Base-by-base conservation (phyloP, 768 basidiomycete species). In the Rhizopogon vulgaris region DNA sequence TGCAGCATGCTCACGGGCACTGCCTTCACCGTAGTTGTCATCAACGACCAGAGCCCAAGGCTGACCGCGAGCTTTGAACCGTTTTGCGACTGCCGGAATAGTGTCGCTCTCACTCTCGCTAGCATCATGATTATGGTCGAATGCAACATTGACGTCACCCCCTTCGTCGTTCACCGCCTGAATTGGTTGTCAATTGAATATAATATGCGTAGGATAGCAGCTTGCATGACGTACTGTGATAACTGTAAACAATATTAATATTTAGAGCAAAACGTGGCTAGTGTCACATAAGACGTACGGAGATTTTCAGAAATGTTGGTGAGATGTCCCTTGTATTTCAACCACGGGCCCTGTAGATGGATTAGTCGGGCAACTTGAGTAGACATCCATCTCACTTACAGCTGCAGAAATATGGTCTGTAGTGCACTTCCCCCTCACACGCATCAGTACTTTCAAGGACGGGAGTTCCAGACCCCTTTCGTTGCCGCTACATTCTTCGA, bases 401-500 rank as follows among this genome's bases (percentile, higher is more conserved):
- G 96, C 96, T 37, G 96, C 96, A 32, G 90, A 94, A 52, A 98
- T 99, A 65, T 98, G 96, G 63, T 99, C 96, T 15, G 96, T 99
- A 11, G 96, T 99, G 68, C 96, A 99, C 71, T 99, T 98, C n/a
- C 96, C 96, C 57, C 90, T 76, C 6, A 98, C 91, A 28, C 93
- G 75, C 79, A 98, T 82, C 46, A 99, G 68, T 48, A 95, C 90
- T 60, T 83, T 90, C 66, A 97, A 71, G 22, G 79, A 60, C 8
- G 92, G 87, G 14, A 98, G 74, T 72, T 99, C 96, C 36, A 84
- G 67, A 12, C 77, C 79, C 52, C 78, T 70, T 14, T 69, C 54
- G 59, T 79, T 80, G 5, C 70, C 65, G 30, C 67, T 64, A 27
- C 64, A 70, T 42, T 69, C 61, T 14, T 74, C 76, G 63, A 97